A percentile compares a stretch with the other conserved stretches of the same genome.
These are phyloP conservation scores for Tubosaeta sp. DNA, from an alignment of 768 basidiomycete genomes.

Conservation along the genomic window DNA sequence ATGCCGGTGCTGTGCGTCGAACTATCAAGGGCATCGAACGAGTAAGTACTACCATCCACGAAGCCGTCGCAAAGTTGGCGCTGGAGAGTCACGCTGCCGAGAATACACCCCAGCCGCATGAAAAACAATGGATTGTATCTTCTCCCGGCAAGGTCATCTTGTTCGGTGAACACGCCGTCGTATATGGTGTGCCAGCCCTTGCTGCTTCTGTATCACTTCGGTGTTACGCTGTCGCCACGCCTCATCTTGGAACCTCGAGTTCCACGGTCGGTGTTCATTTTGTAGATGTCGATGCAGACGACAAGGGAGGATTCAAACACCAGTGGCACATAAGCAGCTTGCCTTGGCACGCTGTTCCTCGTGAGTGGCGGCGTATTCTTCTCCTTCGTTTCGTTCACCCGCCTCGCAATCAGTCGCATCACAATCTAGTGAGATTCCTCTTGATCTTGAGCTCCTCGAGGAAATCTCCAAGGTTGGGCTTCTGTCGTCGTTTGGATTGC, in stretches of 20 bases:
- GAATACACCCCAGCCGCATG: conserved; percentile 14
- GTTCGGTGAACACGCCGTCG: conserved; percentile 98
- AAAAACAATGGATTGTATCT: conserved; percentile 80
- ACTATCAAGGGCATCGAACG: conserved; percentile 38
- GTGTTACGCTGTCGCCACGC: conserved; percentile 82
- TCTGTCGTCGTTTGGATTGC: conserved; percentile 24
- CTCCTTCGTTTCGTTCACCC: not conserved
- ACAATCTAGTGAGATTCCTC: conserved; percentile 29
- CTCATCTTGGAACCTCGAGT: conserved; percentile 54
- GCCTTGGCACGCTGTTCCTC: conserved; percentile 74
- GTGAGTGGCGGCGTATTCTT: conserved; percentile 5
- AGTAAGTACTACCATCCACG: conserved; percentile 48
- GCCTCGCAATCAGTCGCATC: conserved; percentile 8
- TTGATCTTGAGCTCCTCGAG: conserved; percentile 72
- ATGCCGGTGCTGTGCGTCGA: conserved; percentile 81
- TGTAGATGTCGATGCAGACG: conserved; percentile 55
- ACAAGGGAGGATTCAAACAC: conserved; percentile 49
- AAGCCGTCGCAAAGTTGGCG: conserved; percentile 68
- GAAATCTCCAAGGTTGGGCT: conserved; percentile 54
- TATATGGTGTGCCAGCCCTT: conserved; percentile 95
- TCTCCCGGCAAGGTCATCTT: conserved; percentile 98
- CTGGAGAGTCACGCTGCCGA: conserved; percentile 24
- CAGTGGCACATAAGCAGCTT: conserved; percentile 78
- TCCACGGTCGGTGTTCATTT: conserved; percentile 60
- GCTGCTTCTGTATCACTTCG: conserved; percentile 94